Evolutionary conservation across 2,329 filamentous ascomycete genomes (phyloP).

Genomic region (Nothomitra cinnamomea): DNA sequence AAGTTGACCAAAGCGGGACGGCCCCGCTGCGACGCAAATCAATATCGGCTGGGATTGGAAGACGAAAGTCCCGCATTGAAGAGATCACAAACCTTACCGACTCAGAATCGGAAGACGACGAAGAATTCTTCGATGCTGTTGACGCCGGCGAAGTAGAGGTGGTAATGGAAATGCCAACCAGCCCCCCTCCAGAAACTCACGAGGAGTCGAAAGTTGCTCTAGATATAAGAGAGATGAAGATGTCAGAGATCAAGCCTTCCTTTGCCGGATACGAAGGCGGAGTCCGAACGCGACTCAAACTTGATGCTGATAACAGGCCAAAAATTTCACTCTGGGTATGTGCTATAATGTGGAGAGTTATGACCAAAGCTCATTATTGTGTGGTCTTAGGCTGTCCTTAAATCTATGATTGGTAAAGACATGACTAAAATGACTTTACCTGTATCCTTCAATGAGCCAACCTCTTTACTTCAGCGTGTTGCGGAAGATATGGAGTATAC

Average conservation of each 20-base stretch:
- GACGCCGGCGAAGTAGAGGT: conserved; percentile 84
- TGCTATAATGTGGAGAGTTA: conserved; percentile 8
- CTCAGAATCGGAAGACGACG: conserved; percentile 60
- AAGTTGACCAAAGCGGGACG: conserved; percentile 13
- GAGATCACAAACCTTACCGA: conserved; percentile 58
- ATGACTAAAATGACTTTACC: conserved; percentile 99
- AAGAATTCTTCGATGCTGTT: conserved; percentile 95
- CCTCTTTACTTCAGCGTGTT: conserved; percentile 82
- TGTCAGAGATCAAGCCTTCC: conserved; percentile 52
- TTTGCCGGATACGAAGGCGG: conserved; percentile 89
- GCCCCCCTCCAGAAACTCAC: conserved; percentile 24
- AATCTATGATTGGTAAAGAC: conserved; percentile 99
- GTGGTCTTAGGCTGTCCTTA: conserved; percentile 60
- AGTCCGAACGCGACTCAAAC: conserved; percentile 58
- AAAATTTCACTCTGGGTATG: conserved; percentile 93
- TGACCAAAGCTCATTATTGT: conserved; percentile 14
- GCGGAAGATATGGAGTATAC: conserved; percentile 98
- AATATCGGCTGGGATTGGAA: conserved; percentile 20
- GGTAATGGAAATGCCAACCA: conserved; percentile 43
- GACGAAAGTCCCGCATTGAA: conserved; percentile 45
- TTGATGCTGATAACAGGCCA: conserved; percentile 83
- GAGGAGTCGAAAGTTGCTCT: conserved; percentile 24
- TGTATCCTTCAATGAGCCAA: conserved; percentile 97
- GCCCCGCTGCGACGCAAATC: conserved; percentile 6
- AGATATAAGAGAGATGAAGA: conserved; percentile 30